A percentile compares a stretch with the other conserved stretches of the same genome.
Conservation (phyloP, 139 green algal species). For the Desmodesmus armatus region DNA sequence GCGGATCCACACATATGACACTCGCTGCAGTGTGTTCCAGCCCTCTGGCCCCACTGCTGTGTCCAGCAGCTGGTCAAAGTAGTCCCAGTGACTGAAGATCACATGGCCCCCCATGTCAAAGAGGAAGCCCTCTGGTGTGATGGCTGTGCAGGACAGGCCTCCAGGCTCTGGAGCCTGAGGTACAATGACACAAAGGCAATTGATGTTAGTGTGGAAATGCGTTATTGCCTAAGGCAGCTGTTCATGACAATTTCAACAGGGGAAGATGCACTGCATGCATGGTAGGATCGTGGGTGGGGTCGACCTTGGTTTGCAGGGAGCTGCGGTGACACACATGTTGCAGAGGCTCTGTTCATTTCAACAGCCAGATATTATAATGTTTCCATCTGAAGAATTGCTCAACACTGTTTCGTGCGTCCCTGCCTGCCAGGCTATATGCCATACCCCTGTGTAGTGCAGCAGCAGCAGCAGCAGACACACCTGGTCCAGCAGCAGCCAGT, state of each 20-base stretch:
- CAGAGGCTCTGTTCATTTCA: too few relatives aligned
- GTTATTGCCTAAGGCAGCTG: too few relatives aligned
- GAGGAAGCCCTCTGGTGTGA: slow-evolving; percentile 90
- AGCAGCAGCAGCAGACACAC: slow-evolving; percentile 48
- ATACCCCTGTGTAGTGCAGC: background rate
- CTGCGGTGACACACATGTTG: too few relatives aligned
- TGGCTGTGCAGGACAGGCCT: slow-evolving; percentile 90
- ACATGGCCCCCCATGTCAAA: slow-evolving; percentile 97
- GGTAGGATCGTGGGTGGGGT: too few relatives aligned
- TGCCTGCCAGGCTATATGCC: background rate
- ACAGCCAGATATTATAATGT: too few relatives aligned
- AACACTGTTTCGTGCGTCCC: too few relatives aligned
- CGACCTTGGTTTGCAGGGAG: too few relatives aligned
- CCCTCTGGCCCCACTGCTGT: slow-evolving; percentile 62
- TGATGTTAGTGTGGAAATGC: too few relatives aligned
- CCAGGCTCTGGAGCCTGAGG: slow-evolving; percentile 78
- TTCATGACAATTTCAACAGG: too few relatives aligned
- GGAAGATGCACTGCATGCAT: too few relatives aligned
- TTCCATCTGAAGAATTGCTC: too few relatives aligned
- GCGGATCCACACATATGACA: slow-evolving; percentile 92
- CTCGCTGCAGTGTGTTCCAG: slow-evolving; percentile 90
- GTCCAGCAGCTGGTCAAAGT: slow-evolving; percentile 91
- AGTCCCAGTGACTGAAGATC: slow-evolving; percentile 94
- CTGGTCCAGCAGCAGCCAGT: slow-evolving; percentile 89
- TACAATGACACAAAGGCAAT: too few relatives aligned